Base-by-base conservation (phyloP, 768 basidiomycete species). In the Pleurotus ostreatus region DNA sequence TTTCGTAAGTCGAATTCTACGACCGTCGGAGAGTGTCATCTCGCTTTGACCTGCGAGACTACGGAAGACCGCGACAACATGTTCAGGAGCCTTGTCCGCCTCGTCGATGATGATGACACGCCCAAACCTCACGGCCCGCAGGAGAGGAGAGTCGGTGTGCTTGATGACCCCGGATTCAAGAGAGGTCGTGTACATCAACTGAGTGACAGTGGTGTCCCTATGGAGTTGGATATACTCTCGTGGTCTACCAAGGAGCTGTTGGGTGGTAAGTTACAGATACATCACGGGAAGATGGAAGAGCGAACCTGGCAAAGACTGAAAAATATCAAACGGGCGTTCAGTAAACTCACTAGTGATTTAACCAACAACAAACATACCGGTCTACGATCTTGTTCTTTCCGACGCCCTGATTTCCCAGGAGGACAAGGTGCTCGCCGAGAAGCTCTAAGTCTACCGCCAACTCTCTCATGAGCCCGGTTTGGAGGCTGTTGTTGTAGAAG, bases 41-140 rank as follows among this genome's bases (percentile, higher is more conserved):
- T 86, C 85, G 8, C 80, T 76, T 55, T 85, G 83, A 2, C 84
- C 81, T 3, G 84, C 85, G 22, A 88, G 76, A 65, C 84, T 85
- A 25, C 83, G 74, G 78, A 88, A 86, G 49, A 88, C 79, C 5
- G 85, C 84, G 18, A 86, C 84, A 49, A 88, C 85, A 57, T 88
- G 84, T 62, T 88, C 85, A 6, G 85, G 83, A 6, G 85, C 85
- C 67, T 88, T 88, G 68, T 88, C 85, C 3, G 84, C 85, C 62
- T 88, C 85, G 63, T 88, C 85, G 47, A 86, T 79, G 62, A 88
- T 79, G 58, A 88, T 83, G n/a, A 83, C 73, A 7, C 85, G 81
- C 0, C 85, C 85, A 59, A 72, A 73, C 15, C 70, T 76, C 55
- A 86, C 82, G 1, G 84, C 85, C 20, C 84, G 79, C 7, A 88